These are phyloP conservation scores for Cyclotella atomus DNA, from an alignment of 108 stramenopile species.

Conservation along the genomic window DNA sequence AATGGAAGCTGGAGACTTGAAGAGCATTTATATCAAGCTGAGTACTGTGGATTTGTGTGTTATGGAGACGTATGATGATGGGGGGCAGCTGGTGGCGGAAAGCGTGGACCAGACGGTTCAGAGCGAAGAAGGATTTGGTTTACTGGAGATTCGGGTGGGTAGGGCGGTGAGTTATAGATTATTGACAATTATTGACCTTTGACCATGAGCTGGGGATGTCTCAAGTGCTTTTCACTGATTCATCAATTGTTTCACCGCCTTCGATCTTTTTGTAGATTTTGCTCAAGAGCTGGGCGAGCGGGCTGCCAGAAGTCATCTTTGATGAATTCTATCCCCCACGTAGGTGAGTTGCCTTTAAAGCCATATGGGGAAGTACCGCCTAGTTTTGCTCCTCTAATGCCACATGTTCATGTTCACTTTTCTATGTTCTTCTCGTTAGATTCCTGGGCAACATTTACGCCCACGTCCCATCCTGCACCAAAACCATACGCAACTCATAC, in stretches of 20 bases:
- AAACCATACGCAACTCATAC: neutral
- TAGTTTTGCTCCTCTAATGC: too few species aligned
- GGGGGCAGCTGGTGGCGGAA: neutral
- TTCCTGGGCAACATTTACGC: conserved; percentile 3
- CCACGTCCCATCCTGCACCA: neutral
- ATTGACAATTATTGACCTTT: too few species aligned
- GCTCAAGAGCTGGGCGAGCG: neutral
- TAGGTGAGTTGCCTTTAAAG: neutral
- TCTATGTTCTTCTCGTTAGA: neutral
- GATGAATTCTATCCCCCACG: neutral
- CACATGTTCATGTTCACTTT: too few species aligned
- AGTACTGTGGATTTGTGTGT: neutral
- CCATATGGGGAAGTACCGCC: too few species aligned
- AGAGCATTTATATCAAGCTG: conserved; percentile 5
- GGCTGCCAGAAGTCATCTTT: neutral
- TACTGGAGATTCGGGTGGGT: neutral
- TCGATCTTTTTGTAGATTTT: neutral
- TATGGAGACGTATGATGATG: conserved; percentile 1
- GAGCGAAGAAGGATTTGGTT: neutral
- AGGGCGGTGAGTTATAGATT: conserved; percentile 4
- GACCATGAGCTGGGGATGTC: too few species aligned
- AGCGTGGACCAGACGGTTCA: neutral
- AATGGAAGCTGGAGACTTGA: neutral
- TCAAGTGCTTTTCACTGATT: too few species aligned
- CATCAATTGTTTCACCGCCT: neutral